Conservation (phyloP, 441 rosid genomes). For the Kokia cookei region DNA sequence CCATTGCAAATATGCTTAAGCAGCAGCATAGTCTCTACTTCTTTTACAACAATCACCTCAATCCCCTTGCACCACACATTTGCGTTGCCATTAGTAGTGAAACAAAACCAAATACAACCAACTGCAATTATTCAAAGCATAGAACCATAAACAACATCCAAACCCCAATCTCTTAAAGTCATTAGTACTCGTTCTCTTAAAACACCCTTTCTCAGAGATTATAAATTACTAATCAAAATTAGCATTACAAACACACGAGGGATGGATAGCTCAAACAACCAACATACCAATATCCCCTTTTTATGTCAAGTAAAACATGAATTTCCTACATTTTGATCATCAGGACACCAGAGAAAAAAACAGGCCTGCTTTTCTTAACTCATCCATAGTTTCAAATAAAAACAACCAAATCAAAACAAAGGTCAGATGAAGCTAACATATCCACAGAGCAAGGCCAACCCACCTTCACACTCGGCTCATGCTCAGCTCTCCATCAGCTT, state of each 20-base stretch:
- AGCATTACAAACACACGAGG: slow-evolving; percentile 9
- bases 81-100: background rate
- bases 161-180: background rate
- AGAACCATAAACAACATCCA: background rate
- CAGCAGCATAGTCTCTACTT: background rate
- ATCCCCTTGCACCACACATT: background rate
- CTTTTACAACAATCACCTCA: background rate
- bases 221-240: slow-evolving; percentile 7
- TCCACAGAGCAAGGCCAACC: slow-evolving; percentile 4
- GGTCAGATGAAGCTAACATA: slow-evolving; percentile 6
- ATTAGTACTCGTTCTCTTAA: background rate
- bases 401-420: background rate
- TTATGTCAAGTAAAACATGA: slow-evolving; percentile 6
- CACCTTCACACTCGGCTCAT: slow-evolving; percentile 7
- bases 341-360: slow-evolving; percentile 30
- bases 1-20: background rate
- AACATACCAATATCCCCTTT: slow-evolving; percentile 27
- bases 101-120: background rate
- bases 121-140: background rate
- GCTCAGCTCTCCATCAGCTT: slow-evolving; percentile 15
- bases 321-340: slow-evolving; percentile 15
- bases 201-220: background rate
- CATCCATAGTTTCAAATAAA: background rate
- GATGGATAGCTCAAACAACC: slow-evolving; percentile 12
- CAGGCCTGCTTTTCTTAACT: slow-evolving; percentile 25